These are phyloP conservation scores for Phaeosphaeria sp. DNA, from an alignment of 2,329 filamentous ascomycete genomes.

Conservation along the genomic window DNA sequence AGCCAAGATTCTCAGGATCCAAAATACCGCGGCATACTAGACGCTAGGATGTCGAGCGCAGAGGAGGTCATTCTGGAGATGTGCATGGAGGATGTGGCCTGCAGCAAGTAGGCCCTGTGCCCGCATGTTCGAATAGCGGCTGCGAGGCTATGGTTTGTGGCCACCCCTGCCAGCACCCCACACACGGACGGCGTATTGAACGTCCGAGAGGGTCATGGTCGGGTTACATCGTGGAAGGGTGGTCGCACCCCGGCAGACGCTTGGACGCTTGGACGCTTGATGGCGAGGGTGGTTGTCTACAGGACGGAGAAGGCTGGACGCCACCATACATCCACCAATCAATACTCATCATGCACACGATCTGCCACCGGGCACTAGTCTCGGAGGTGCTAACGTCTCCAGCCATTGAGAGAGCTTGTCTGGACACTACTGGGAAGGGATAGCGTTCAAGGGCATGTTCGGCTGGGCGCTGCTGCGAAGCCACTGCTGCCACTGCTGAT, in stretches of 20 bases:
- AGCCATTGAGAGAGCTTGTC: conserved; percentile 37
- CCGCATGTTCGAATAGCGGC: conserved; percentile 43
- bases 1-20: conserved; percentile 41
- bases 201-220: conserved; percentile 35
- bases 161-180: conserved; percentile 43
- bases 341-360: conserved; percentile 23
- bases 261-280: conserved; percentile 29
- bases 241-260: conserved; percentile 30
- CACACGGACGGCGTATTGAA: conserved; percentile 44
- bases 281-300: conserved; percentile 37
- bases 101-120: conserved; percentile 40
- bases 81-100: conserved; percentile 37
- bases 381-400: conserved; percentile 37
- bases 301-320: conserved; percentile 45
- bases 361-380: conserved; percentile 43
- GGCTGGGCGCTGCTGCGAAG: conserved; percentile 31
- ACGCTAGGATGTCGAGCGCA: conserved; percentile 40
- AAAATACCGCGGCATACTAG: conserved; percentile 42
- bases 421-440: conserved; percentile 18
- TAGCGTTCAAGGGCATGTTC: conserved; percentile 32
- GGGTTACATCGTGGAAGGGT: conserved; percentile 46
- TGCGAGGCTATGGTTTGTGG: conserved; percentile 44
- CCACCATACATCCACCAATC: conserved; percentile 39
- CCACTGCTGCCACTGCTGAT: conserved; percentile 31
- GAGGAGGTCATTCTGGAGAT: conserved; percentile 39